Base-by-base conservation (phyloP, 306 rosid species). In the Fragaria vesca region DNA sequence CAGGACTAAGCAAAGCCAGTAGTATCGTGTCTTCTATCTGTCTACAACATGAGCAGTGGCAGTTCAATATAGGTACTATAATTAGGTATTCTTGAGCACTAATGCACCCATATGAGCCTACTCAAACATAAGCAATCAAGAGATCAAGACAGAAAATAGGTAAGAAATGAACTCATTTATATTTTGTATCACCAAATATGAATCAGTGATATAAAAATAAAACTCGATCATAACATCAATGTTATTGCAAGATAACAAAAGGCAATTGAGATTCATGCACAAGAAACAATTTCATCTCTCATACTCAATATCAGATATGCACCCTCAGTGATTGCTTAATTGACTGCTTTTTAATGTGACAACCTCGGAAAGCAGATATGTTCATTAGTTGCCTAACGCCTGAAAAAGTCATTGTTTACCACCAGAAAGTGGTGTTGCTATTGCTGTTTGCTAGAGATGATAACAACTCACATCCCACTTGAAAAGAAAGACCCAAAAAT, bases 1-100 rank as follows among this genome's bases (percentile, higher is more conserved):
- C 90, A 81, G 97, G 98, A 83, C 90, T 88, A 6, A 78, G 96
- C 81, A 94, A 81, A 80, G 98, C 90, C 91, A 94, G 78, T 69
- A 94, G 86, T 78, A 94, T 74, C 0, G 97, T 90, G 76, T 94
- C 93, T 91, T 94, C 97, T 80, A 94, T 89, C 80, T 90, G 90
- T 77, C 98, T 94, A 57, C 78, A 85, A 48, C 75, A 84, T 42
- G 51, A 70, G 57, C 66, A 71, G 60, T n/a, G 54, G 47, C 24
- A 1, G 62, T 76, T 10, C 71, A 73, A 77, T 61, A 67, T 46
- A 38, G 63, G 78, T 36, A 60, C 42, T 38, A 38, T 38, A 38
- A 26, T 10, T 60, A 24, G 63, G 74, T 28, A 52, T 66, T 61
- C 69, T 45, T 12, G 60, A 71, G 65, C 16, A 79, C 46, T 24